These are phyloP conservation scores for Pseudevernia furfuracea DNA, from an alignment of 495 filamentous ascomycete species.

Conservation along the genomic window DNA sequence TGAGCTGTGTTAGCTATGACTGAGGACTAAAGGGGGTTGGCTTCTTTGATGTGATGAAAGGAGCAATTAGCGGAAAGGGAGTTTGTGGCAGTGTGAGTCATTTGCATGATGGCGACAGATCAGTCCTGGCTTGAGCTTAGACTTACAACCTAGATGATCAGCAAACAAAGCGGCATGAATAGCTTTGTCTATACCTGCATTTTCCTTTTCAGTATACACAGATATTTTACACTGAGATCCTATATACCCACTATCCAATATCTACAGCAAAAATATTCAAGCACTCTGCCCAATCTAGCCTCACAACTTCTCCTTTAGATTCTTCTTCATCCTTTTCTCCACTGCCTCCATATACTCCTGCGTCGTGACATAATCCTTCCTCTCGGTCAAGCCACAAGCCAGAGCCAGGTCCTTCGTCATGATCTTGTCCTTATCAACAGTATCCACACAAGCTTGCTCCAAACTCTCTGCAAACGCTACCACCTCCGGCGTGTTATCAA, in stretches of 20 bases:
- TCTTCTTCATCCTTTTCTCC: conserved; percentile 69
- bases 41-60: neutral
- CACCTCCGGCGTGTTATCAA: conserved; percentile 83
- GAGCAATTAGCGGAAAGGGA: neutral
- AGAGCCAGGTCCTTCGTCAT: conserved; percentile 99
- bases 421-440: conserved; percentile 85
- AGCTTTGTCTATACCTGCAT: neutral
- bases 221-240: neutral
- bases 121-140: conserved; percentile 1
- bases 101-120: conserved; percentile 16
- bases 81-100: conserved; percentile 2
- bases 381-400: conserved; percentile 74
- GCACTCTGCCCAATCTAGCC: neutral
- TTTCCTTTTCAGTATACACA: neutral
- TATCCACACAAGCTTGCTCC: conserved; percentile 90
- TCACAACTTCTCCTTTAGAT: conserved; percentile 47
- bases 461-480: conserved; percentile 82
- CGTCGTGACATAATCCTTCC: conserved; percentile 81
- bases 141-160: conserved; percentile 11
- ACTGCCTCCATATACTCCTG: conserved; percentile 81
- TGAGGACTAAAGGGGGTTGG: neutral
- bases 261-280: conserved; percentile 2
- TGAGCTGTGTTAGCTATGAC: neutral
- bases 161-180: neutral
- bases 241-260: conserved; percentile 4